Evolutionary conservation across 2,329 filamentous ascomycete species (phyloP), one percentile per base, ranked within the genome.

Genomic region (Cryphonectria japonica): DNA sequence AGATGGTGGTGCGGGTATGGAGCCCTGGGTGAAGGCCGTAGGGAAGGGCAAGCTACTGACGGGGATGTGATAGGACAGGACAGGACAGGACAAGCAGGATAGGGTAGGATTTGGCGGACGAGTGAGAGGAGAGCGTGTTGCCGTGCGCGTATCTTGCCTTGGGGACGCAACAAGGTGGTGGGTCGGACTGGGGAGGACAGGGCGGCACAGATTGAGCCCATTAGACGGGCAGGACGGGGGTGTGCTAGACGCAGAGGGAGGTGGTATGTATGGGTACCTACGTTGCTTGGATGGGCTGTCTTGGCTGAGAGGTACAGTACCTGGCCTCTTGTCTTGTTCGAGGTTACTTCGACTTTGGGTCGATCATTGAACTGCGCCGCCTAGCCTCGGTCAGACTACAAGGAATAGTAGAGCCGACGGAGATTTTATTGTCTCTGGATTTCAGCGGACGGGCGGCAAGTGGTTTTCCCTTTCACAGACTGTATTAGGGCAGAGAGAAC

Each of bases 281-380:
- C 46, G 22, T 50, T n/a, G 22, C 46, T n/a, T n/a, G 46, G 46
- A 50, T n/a, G 8, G 46, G 46, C 22, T 50, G 46, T n/a, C 46
- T 9, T 37, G 57, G 5, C 9, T 39, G 59, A n/a, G 8, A 39
- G 16, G 32, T 61, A 39, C 32, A n/a, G 32, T 61, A 37, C 59
- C 59, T 50, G 22, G 19, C 3, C 26, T 34, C 54, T 16, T 13
- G 11, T 50, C 46, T 50, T 50, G 46, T 50, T n/a, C 26, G 29
- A 59, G 54, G 54, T 32, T 59, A 59, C 54, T 14, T 59, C 29
- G 54, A 69, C 69, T 67, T 71, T 66, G 60, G 65, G 71, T 59
- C 66, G 71, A 72, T 72, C 71, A 65, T 62, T 60, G 70, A 61
- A 61, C 69, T 72, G 71, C 69, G 69, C 71, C 69, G 71, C 71